Percentiles rank a stretch among this genome's conserved stretches.
Conservation (phyloP, 495 filamentous ascomycete genomes). For the Lophiostoma macrostomum region DNA sequence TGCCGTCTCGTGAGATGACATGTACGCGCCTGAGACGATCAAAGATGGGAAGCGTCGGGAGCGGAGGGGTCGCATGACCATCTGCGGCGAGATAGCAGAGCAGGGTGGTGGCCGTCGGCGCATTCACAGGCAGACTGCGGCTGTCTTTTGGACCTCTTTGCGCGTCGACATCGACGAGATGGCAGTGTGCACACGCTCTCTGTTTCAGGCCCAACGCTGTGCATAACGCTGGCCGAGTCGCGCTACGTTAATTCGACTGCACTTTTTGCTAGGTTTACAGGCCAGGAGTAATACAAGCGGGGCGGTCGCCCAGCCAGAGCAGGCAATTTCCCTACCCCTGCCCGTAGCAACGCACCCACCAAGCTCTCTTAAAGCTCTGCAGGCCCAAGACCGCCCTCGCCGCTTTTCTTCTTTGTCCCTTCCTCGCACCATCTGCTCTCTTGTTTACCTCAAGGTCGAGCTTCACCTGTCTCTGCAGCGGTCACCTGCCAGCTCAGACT, state of each 20-base stretch:
- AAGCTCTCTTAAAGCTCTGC: conserved; percentile 13
- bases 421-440: conserved; percentile 21
- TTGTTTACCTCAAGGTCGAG: conserved; percentile 3
- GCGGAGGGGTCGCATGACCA: conserved; percentile 17
- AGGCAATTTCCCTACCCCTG: not conserved
- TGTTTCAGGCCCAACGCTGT: conserved; percentile 13
- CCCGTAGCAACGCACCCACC: conserved; percentile 15
- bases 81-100: conserved; percentile 19
- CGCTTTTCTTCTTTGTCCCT: conserved; percentile 12
- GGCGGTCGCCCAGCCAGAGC: conserved; percentile 3
- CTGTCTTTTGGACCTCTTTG: not conserved
- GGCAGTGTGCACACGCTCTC: not conserved
- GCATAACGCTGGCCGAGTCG: conserved; percentile 8
- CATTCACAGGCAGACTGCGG: too few species aligned
- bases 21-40: not conserved
- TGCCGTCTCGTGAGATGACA: conserved; percentile 14
- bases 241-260: conserved; percentile 8
- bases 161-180: not conserved
- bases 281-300: not conserved
- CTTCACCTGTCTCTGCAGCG: conserved; percentile 5
- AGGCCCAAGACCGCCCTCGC: conserved; percentile 7
- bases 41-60: not conserved
- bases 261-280: not conserved
- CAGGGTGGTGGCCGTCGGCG: too few species aligned
- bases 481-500: conserved; percentile 24